phyloP scores from a whole-genome alignment of 2,329 filamentous ascomycete genomes.

The Orbilia brochopaga region DNA sequence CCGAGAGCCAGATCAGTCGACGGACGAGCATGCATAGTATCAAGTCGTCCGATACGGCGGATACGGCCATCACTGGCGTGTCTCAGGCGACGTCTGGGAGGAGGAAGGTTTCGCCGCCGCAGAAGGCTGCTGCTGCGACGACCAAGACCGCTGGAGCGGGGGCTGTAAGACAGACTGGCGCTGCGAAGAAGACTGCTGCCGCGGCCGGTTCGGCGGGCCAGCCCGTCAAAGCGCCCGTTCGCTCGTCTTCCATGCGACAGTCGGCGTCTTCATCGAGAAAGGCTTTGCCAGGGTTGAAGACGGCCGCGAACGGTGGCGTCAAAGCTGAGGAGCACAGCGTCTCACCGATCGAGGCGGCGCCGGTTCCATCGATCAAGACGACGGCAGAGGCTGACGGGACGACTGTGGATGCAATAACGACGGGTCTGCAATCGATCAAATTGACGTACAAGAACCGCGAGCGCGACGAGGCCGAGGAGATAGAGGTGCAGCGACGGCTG shows the following conservation, averaged over 20 bases:
- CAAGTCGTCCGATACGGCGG: conserved; percentile 39
- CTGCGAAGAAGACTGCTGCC: conserved; percentile 7
- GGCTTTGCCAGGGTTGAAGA: conserved; percentile 23
- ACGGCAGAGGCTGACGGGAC: conserved; percentile 53
- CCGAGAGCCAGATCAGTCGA: conserved; percentile 36
- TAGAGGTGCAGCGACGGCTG: conserved; percentile 12
- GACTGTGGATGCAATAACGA: conserved; percentile 65
- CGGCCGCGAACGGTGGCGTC: conserved; percentile 34
- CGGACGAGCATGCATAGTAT: conserved; percentile 46
- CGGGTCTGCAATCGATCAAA: conserved; percentile 69
- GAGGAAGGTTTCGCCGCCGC: conserved; percentile 26
- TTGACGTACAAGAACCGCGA: conserved; percentile 57
- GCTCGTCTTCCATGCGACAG: conserved; percentile 30
- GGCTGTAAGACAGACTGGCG: background rate
- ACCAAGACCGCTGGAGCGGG: background rate
- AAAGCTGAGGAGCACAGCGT: conserved; percentile 16
- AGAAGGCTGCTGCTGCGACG: conserved; percentile 16
- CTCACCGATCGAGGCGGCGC: conserved; percentile 21
- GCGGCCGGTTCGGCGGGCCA: background rate
- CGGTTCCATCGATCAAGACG: conserved; percentile 30
- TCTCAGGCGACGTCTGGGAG: conserved; percentile 31
- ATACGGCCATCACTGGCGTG: conserved; percentile 40
- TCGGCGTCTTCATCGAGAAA: conserved; percentile 1
- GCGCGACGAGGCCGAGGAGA: conserved; percentile 29
- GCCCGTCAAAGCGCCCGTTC: conserved; percentile 56